phyloP scores from a whole-genome alignment of 441 rosid genomes.

The Bocquillonia castaneifolia region DNA sequence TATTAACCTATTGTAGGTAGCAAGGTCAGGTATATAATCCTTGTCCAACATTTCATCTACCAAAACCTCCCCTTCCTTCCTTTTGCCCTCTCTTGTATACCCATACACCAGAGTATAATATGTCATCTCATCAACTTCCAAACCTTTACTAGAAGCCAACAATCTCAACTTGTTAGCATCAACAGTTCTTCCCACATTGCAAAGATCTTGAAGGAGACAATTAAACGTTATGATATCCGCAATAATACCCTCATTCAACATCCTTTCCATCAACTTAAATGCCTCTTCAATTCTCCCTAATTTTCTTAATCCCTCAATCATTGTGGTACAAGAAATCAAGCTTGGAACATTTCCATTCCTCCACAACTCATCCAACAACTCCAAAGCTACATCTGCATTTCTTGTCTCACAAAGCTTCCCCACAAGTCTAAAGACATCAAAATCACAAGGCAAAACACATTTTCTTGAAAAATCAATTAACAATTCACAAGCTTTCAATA shows the following conservation, averaged over 20 bases:
- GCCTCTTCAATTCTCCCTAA: constrained; percentile 43
- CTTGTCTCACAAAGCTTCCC: constrained; percentile 49
- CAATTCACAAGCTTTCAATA: constrained; percentile 48
- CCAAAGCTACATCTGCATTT: constrained; percentile 44
- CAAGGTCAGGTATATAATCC: constrained; percentile 63
- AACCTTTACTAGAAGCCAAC: constrained; percentile 59
- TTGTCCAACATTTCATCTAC: constrained; percentile 82
- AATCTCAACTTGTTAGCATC: constrained; percentile 61
- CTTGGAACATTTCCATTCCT: constrained; percentile 51
- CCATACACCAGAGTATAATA: constrained; percentile 59
- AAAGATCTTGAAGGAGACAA: constrained; percentile 68
- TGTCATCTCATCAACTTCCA: constrained; percentile 47
- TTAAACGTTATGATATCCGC: constrained; percentile 77
- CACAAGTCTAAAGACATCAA: constrained; percentile 53
- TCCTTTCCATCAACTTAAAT: constrained; percentile 49
- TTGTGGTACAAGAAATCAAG: constrained; percentile 61
- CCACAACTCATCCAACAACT: constrained; percentile 58
- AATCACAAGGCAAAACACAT: constrained; percentile 49
- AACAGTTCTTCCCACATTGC: constrained; percentile 42
- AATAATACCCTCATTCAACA: constrained; percentile 49
- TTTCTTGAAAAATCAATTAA: constrained; percentile 52
- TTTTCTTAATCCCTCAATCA: constrained; percentile 72
- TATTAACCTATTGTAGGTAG: constrained; percentile 62
- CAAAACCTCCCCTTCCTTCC: constrained; percentile 56
- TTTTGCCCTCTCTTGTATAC: constrained; percentile 44